Conservation (phyloP, 1,139 yeast species). For the Zygotorulaspora mrakii region DNA sequence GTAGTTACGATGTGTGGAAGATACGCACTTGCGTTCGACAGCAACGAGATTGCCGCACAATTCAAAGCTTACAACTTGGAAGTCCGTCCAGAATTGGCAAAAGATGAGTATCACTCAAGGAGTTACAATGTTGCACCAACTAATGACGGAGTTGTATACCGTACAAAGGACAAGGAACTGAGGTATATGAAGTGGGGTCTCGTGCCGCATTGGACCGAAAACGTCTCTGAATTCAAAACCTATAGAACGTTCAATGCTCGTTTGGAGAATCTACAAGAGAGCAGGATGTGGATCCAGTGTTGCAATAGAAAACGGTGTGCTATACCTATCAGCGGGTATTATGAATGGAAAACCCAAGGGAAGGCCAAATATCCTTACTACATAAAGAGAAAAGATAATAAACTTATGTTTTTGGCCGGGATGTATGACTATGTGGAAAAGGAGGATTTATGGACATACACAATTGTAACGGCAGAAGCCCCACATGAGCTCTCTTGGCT, state of each 20-base stretch:
- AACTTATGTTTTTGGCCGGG: conserved; percentile 69
- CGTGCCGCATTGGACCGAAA: conserved; percentile 50
- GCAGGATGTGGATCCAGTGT: conserved; percentile 46
- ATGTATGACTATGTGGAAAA: conserved; percentile 44
- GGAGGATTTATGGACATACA: conserved; percentile 47
- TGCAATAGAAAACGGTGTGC: conserved; percentile 48
- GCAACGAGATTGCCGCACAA: conserved; percentile 22
- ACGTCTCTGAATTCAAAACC: conserved; percentile 35
- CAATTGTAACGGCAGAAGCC: conserved; percentile 74
- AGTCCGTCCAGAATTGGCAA: conserved; percentile 6
- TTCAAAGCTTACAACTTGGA: conserved; percentile 16
- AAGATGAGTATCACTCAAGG: conserved; percentile 15
- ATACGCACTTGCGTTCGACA: conserved; percentile 40
- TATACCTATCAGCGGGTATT: conserved; percentile 78
- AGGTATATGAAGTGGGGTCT: conserved; percentile 60
- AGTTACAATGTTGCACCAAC: conserved; percentile 54
- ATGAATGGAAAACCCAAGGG: conserved; percentile 59
- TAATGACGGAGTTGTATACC: conserved; percentile 44
- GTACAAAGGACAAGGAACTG: conserved; percentile 27
- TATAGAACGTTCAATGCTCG: conserved; percentile 62
- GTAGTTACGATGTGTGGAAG: conserved; percentile 58
- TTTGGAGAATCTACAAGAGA: conserved; percentile 48
- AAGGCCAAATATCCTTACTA: conserved; percentile 58
- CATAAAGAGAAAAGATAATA: conserved; percentile 50
- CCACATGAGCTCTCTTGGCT: conserved; percentile 59